Evolutionary conservation across 495 filamentous ascomycete species (phyloP).

Genomic region (Friedmanniomyces simplex): DNA sequence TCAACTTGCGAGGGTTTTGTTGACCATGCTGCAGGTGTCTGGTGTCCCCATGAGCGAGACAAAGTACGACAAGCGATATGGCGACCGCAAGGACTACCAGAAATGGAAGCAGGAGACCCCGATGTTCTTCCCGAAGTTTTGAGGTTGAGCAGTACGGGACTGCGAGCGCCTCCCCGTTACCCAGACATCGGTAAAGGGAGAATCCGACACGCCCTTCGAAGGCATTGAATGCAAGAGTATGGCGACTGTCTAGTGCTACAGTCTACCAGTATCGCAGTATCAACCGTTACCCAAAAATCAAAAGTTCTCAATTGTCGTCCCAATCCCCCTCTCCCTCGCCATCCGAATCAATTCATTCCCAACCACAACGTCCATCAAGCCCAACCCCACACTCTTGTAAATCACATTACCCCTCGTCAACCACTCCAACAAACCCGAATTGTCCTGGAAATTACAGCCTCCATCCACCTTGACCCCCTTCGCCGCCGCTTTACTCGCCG

Average conservation of each 20-base stretch:
- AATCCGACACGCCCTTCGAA: too few species aligned
- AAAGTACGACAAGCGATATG: conserved; percentile 55
- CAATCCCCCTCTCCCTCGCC: conserved; percentile 61
- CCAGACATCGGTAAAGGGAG: too few species aligned
- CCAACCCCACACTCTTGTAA: conserved; percentile 73
- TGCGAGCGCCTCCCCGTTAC: too few species aligned
- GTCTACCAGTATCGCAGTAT: neutral
- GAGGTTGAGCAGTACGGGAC: too few species aligned
- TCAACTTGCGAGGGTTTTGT: neutral
- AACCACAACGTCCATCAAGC: conserved; percentile 69
- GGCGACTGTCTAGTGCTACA: neutral
- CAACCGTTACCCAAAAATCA: conserved; percentile 24
- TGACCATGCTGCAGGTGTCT: conserved; percentile 32
- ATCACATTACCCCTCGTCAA: conserved; percentile 73
- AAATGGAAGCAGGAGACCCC: conserved; percentile 58
- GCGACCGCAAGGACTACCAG: conserved; percentile 53
- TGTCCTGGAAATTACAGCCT: conserved; percentile 32
- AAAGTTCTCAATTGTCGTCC: conserved; percentile 62
- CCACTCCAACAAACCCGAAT: conserved; percentile 57
- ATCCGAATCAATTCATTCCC: conserved; percentile 65
- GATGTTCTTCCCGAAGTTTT: conserved; percentile 52
- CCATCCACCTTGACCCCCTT: conserved; percentile 25
- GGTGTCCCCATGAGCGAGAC: conserved; percentile 52
- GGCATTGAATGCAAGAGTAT: too few species aligned
- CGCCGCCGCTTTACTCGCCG: conserved; percentile 28